Base-by-base conservation (phyloP, 768 basidiomycete genomes). In the Amanita inopinata region DNA sequence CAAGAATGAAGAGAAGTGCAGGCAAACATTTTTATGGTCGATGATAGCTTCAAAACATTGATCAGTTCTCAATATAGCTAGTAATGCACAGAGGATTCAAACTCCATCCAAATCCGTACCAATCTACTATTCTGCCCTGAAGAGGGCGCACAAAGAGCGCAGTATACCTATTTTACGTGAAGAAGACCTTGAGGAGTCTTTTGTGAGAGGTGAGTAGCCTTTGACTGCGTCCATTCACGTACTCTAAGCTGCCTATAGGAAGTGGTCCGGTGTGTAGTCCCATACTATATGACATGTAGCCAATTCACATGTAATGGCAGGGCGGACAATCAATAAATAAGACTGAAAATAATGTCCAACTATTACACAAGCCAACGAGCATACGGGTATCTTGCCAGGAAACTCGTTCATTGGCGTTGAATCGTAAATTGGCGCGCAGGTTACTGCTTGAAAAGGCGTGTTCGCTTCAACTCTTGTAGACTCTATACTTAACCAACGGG, bases 251-350 rank as follows among this genome's bases (percentile, higher is more conserved):
- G 10, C 28, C 10, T 36, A 19, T 54, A 91, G 89, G 89, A 33
- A 81, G 86, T 55, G 92, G 90, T 12, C 90, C 91, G 48, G 71
- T 73, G 66, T 55, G 69, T 64, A 45, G 28, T 25, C n/a, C n/a
- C 2, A 8, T 20, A 30, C 9, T 30, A 38, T 14, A 20, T 1
- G 3, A 17, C 27, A 17, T 28, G 28, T 12, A 37, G 17, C n/a
- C 5, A 37, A 30, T 9, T 17, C 12, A 19, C 19, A 30, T 19
- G 49, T 53, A 55, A 45, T 55, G 24, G 33, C 53, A 73, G 73
- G 92, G 92, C 20, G 92, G 92, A n/a, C 92, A 97, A 69, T 91
- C 89, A 19, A 81, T 94, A 57, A 94, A 97, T 69, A 97, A 96
- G 66, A 90, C 88, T 46, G 75, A 83, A 67, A 80, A 92, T 61